These are phyloP conservation scores for Senecio squalidus DNA, from an alignment of 140 eudicot genomes.

Conservation along the genomic window DNA sequence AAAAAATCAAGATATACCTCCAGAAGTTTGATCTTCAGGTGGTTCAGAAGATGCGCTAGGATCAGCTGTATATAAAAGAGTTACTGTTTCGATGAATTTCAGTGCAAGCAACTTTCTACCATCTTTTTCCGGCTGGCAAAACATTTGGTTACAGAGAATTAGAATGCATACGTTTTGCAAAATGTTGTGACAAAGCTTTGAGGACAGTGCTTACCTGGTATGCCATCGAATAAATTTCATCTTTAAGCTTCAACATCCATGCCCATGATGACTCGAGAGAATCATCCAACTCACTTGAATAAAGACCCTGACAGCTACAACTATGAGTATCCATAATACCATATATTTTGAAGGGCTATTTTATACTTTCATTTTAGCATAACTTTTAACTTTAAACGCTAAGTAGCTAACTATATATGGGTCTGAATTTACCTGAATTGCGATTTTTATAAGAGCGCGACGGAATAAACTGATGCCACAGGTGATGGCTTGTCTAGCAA, in stretches of 20 bases:
- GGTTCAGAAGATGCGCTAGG: conserved; percentile 82
- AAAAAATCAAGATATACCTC: conserved; percentile 38
- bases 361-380: too few relatives aligned
- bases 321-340: conserved; percentile 9
- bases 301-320: conserved; percentile 55
- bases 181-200: neutral
- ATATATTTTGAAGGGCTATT: neutral
- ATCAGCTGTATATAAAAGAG: conserved; percentile 86
- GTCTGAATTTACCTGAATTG: conserved; percentile 56
- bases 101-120: conserved; percentile 87
- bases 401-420: neutral
- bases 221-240: conserved; percentile 76
- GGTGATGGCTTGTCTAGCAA: conserved; percentile 81
- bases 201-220: conserved; percentile 51
- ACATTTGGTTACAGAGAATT: conserved; percentile 17
- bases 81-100: conserved; percentile 71
- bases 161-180: conserved; percentile 17
- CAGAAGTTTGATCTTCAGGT: conserved; percentile 45
- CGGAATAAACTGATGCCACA: conserved; percentile 72
- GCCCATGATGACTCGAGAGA: conserved; percentile 75
- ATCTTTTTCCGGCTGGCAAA: conserved; percentile 61
- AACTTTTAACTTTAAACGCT: too few relatives aligned
- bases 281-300: conserved; percentile 59
- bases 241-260: conserved; percentile 67
- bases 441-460: conserved; percentile 45